Evolutionary conservation across 208 protist species (phyloP), one percentile per base, ranked within the genome.

Genomic region (Trypanosoma cruzi): DNA sequence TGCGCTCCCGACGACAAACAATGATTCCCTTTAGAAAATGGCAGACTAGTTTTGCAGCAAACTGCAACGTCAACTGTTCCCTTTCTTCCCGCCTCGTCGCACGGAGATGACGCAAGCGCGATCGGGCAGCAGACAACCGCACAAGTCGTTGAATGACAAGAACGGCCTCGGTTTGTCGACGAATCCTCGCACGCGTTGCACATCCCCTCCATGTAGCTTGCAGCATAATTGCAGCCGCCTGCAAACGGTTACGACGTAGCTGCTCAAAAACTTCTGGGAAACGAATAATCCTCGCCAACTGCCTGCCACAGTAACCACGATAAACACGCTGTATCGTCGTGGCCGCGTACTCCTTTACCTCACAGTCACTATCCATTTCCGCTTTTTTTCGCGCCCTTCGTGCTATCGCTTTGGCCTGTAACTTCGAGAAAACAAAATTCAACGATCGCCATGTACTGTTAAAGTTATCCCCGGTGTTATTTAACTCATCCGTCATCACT

Each of bases 341-440:
- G 10, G 75, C 80, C 11, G 81, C 81, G 64, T 72, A 92, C 32
- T 40, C 46, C 34, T 65, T 20, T n/a, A 80, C 34, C 32, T 75
- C 77, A 2, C 28, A 26, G 6, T 56, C 36, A 4, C 36, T 48
- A 28, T 66, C 46, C 28, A 75, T 53, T 63, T 88, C 79, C 4
- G 26, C 64, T 42, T 74, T 58, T 54, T 77, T 72, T 24, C 64
- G 54, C 55, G 84, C 82, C 0, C 88, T 75, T 54, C 82, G 77
- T 63, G 77, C 77, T 18, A 71, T 61, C 1, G 81, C 79, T 28
- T 88, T 73, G 28, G 91, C 88, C 28, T 67, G 77, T 20, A 94
- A 68, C 24, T 89, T 85, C 44, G 78, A 60, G 7, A 71, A 54
- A 14, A 96, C 82, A 68, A 90, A 90, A 22, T 80, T 80, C 57